These are phyloP conservation scores for Globisporangium mamillatum DNA, from an alignment of 352 stramenopile species.

Conservation along the genomic window DNA sequence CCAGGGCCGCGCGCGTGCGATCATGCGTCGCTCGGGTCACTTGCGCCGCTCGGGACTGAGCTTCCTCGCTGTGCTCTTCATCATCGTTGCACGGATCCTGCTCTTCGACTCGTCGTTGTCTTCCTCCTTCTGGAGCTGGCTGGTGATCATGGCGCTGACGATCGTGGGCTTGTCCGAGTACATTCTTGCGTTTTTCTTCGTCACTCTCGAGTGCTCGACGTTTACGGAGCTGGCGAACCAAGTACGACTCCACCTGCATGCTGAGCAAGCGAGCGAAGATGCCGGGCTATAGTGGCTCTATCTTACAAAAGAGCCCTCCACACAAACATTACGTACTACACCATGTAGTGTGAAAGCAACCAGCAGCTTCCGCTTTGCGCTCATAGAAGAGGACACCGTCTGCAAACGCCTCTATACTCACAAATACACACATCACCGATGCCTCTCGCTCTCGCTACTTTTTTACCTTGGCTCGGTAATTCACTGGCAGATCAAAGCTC, in stretches of 20 bases:
- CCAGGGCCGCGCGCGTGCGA: slow-evolving; percentile 37
- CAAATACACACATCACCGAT: background rate
- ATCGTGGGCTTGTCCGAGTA: slow-evolving; percentile 56
- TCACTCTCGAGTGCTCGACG: slow-evolving; percentile 78
- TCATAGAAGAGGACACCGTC: background rate
- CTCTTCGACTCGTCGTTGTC: slow-evolving; percentile 24
- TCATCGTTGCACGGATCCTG: slow-evolving; percentile 26
- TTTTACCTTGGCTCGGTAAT: too few relatives aligned
- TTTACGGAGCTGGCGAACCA: slow-evolving; percentile 78
- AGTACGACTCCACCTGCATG: slow-evolving; percentile 58
- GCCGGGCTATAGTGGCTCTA: slow-evolving; percentile 1
- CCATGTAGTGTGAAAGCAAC: background rate
- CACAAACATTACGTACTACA: background rate
- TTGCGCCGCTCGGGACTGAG: slow-evolving; percentile 33
- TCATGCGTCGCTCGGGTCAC: slow-evolving; percentile 33
- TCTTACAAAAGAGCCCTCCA: background rate
- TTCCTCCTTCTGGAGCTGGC: slow-evolving; percentile 22
- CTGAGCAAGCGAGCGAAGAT: slow-evolving; percentile 16
- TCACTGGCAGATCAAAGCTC: too few relatives aligned
- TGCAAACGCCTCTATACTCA: background rate
- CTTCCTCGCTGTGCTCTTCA: slow-evolving; percentile 11
- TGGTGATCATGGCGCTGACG: slow-evolving; percentile 32
- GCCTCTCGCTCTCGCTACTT: background rate
- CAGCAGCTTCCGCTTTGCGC: background rate
- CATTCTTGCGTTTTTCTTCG: slow-evolving; percentile 73